Evolutionary conservation across 352 stramenopile species (phyloP), one percentile per base, ranked within the genome.

Genomic region (Discostella stelligera): DNA sequence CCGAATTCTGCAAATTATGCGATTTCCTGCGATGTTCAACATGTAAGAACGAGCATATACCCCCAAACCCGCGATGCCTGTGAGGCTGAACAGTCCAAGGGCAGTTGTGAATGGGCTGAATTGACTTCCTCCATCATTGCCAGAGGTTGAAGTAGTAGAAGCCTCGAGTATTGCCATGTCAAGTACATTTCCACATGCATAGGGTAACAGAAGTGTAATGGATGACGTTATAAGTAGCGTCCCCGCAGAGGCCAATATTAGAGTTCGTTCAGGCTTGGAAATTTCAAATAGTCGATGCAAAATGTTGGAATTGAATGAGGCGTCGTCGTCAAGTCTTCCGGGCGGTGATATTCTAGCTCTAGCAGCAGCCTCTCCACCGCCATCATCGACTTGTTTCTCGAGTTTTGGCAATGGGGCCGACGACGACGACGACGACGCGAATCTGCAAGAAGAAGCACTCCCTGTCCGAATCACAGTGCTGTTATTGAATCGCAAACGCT

Each of bases 21-120:
- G 74, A 80, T 91, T 87, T 9, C 84, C 83, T 7, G 86, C 85
- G 25, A 85, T 84, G 32, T 75, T 79, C 2, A 94, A 66, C 80
- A 89, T 79, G 20, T 85, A 60, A 13, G 75, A 82, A 48, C 89
- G 70, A 5, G 79, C 64, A 23, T 88, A 83, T 3, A 91, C 86
- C 25, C 86, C 86, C 13, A 67, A 41, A 23, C 83, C 86, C 16
- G 86, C 74, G 0, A 77, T 65, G 14, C 67, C 64, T 18, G 75
- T 85, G 9, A 91, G 50, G 32, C 59, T 74, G 63, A 91, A 90
- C 53, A 91, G 74, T n/a, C 80, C 80, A 2, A 60, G 27, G 21
- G 84, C 74, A 16, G 85, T 49, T 7, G 77, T 23, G 14, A 80
- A 55, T 13, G 84, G 84, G 44, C 37, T 71, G 25, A 58, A 69